Conservation (phyloP, 306 rosid genomes). For the Heteromeles arbutifolia region DNA sequence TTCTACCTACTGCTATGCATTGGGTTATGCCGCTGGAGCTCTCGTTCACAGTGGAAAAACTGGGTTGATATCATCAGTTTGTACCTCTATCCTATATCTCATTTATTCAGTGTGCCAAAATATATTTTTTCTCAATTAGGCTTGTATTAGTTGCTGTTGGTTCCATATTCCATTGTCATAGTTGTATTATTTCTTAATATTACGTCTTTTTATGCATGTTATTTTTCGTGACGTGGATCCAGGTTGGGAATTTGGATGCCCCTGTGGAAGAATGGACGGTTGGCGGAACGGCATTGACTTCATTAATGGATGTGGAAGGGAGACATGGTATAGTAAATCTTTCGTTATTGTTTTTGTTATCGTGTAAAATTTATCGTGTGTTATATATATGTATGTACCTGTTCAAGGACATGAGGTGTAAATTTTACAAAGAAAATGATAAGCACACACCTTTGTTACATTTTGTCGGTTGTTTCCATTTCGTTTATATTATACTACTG, state of each 20-base stretch:
- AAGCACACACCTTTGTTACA: too few species aligned
- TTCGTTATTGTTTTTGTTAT: not conserved
- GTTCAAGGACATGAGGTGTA: too few species aligned
- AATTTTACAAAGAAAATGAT: too few species aligned
- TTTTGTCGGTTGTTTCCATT: too few species aligned
- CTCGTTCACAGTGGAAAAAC: conserved; percentile 89
- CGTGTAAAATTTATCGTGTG: too few species aligned
- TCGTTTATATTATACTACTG: too few species aligned
- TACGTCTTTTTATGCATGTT: not conserved
- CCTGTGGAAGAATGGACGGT: conserved; percentile 90
- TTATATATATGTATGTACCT: too few species aligned
- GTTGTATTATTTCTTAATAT: not conserved
- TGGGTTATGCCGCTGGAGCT: conserved; percentile 92
- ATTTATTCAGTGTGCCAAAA: not conserved
- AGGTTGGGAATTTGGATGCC: conserved; percentile 89
- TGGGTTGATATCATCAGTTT: conserved; percentile 91
- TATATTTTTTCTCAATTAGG: not conserved
- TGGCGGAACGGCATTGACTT: conserved; percentile 87
- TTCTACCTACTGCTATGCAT: conserved; percentile 85
- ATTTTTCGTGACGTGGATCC: conserved; percentile 18
- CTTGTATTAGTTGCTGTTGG: not conserved
- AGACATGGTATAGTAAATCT: conserved; percentile 65
- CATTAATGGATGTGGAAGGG: conserved; percentile 96
- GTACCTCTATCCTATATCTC: conserved; percentile 23
- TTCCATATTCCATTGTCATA: not conserved